Conservation (phyloP, 371 early-diverging fungal species). For the Quaeritorhiza haematococci region DNA sequence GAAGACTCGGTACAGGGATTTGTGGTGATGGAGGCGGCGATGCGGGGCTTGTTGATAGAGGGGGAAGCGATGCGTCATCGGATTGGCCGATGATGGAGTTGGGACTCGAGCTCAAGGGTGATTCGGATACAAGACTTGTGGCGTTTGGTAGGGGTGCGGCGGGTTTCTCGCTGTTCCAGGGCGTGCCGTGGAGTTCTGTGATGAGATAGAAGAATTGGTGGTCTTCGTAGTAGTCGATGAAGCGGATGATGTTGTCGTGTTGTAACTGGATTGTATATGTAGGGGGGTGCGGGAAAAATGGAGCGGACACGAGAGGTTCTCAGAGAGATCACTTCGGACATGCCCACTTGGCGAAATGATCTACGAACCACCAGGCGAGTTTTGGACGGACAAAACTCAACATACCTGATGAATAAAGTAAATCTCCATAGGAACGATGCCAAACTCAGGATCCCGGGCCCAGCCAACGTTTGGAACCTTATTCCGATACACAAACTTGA, state of each 20-base stretch:
- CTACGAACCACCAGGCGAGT: background rate
- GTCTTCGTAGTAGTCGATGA: conserved; percentile 65
- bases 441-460: conserved; percentile 55
- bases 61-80: too few relatives aligned
- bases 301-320: too few relatives aligned
- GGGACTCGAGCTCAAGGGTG: too few relatives aligned
- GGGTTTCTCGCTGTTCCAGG: conserved; percentile 40
- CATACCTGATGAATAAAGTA: conserved; percentile 59
- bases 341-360: too few relatives aligned
- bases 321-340: too few relatives aligned
- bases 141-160: background rate
- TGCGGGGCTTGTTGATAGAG: too few relatives aligned
- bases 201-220: conserved; percentile 62
- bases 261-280: conserved; percentile 33
- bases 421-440: conserved; percentile 70
- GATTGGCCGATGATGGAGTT: too few relatives aligned
- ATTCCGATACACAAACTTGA: conserved; percentile 3
- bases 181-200: conserved; percentile 74
- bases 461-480: conserved; percentile 54
- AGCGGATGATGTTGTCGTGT: conserved; percentile 65
- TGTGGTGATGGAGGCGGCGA: background rate
- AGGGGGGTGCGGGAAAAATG: too few relatives aligned
- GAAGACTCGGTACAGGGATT: background rate
- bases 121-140: background rate
- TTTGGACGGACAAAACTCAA: background rate